These are phyloP conservation scores for Rhodotorula sp. DNA, from an alignment of 1,284 basidiomycete genomes.

Conservation along the genomic window DNA sequence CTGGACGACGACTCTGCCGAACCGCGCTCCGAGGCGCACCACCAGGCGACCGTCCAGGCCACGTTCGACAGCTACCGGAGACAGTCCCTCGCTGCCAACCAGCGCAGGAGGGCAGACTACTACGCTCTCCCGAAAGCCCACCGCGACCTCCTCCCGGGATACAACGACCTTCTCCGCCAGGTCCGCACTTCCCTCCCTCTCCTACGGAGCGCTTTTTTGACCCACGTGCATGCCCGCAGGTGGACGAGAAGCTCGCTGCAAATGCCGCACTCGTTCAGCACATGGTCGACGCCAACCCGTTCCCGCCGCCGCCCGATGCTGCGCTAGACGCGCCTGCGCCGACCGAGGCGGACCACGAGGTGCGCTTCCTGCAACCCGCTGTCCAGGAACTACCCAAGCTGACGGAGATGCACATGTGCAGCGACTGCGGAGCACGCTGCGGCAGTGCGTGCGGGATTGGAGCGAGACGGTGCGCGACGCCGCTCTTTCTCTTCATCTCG, in stretches of 20 bases:
- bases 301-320: slow-evolving; percentile 31
- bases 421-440: slow-evolving; percentile 82
- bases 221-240: neutral
- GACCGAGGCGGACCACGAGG: slow-evolving; percentile 40
- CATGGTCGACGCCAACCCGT: slow-evolving; percentile 30
- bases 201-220: accelerated
- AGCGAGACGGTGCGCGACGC: slow-evolving; percentile 64
- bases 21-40: slow-evolving; percentile 31
- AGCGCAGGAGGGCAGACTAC: slow-evolving; percentile 32
- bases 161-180: slow-evolving; percentile 19
- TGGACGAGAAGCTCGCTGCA: slow-evolving; percentile 21
- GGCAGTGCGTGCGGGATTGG: slow-evolving; percentile 91
- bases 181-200: neutral
- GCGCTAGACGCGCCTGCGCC: slow-evolving; percentile 26
- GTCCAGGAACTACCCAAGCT: neutral
- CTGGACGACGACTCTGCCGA: slow-evolving; percentile 27
- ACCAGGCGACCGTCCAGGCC: slow-evolving; percentile 53
- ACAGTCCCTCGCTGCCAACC: slow-evolving; percentile 26
- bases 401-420: slow-evolving; percentile 68
- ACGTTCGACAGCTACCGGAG: slow-evolving; percentile 35
- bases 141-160: slow-evolving; percentile 27
- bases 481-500: no score
- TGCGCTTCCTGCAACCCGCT: neutral
- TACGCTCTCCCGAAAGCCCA: slow-evolving; percentile 25
- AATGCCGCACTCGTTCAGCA: slow-evolving; percentile 23